Evolutionary conservation across 768 basidiomycete species (phyloP), one percentile per base, ranked within the genome.

Genomic region (Mycena albidolilacea): DNA sequence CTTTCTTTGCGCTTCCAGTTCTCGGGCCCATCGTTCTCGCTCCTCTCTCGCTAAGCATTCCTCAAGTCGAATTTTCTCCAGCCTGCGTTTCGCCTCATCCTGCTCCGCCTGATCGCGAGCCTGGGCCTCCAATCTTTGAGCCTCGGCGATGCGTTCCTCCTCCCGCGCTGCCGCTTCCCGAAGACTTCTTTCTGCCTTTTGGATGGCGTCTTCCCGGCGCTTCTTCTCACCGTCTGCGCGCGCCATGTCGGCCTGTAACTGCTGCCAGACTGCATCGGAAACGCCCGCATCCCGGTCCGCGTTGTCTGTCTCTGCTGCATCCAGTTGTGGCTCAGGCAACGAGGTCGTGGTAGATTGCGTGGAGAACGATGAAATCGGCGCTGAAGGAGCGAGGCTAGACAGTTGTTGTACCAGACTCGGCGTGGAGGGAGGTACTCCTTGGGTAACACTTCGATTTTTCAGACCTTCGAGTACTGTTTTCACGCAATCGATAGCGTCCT

Each of bases 251-350:
- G 50, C 75, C 71, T 90, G 86, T 0, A 92, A 80, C 71, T 88
- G 82, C 11, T 74, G 37, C 92, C 92, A 92, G 12, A 85, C 78
- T 1, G 76, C 77, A 77, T 92, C 89, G 0, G 85, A 76, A 6
- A 92, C 89, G 0, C 87, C 91, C 21, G 83, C 58, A 78, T 92
- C 91, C 30, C 89, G 85, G 8, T 64, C 64, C 19, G 62, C n/a
- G 23, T 63, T 39, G 39, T 71, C 54, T 44, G 67, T 4, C 48
- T 63, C 62, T 21, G 19, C 58, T 19, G 58, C 72, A 35, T 65
- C 74, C 9, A 67, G 62, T 1, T 39, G 19, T 15, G 5, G 62
- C 1, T 7, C 57, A n/a, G 61, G 63, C 14, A 60, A 10, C 23
- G 52, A 19, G 19, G 23, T 46, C 11, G 41, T 55, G 23, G 66